Conservation (phyloP, 176 grass and related monocot species). For the Paspalum vaginatum region DNA sequence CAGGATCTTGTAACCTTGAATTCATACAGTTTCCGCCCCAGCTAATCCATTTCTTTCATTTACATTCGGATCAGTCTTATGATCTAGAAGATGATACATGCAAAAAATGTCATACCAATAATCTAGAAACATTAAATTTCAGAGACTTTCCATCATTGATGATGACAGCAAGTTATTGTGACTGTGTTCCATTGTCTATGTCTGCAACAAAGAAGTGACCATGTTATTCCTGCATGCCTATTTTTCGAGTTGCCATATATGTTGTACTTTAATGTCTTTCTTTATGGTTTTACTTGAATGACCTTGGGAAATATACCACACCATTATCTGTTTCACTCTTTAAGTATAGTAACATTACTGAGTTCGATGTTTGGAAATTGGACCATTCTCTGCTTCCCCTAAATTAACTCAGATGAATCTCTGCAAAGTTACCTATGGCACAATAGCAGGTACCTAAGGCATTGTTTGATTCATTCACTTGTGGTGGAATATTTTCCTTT, state of each 20-base stretch:
- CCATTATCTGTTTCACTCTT: not conserved
- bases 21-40: slow-evolving; percentile 30
- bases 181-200: slow-evolving; percentile 10
- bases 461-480: not conserved
- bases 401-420: not conserved
- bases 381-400: not conserved
- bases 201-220: slow-evolving; percentile 17
- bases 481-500: not conserved
- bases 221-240: not conserved
- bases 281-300: not conserved
- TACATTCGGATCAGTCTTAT: slow-evolving; percentile 37
- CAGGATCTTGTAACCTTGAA: slow-evolving; percentile 43
- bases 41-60: slow-evolving; percentile 59
- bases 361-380: not conserved
- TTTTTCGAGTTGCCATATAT: slow-evolving; percentile 4
- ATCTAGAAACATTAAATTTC: slow-evolving; percentile 43
- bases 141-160: slow-evolving; percentile 43
- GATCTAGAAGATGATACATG: slow-evolving; percentile 52
- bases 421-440: not conserved
- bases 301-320: not conserved
- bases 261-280: not conserved
- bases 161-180: slow-evolving; percentile 33
- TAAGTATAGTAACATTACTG: not conserved
- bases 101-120: slow-evolving; percentile 51
- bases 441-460: not conserved